These are phyloP conservation scores for Juglanconis juglandina DNA, from an alignment of 2,329 filamentous ascomycete species.

Conservation along the genomic window DNA sequence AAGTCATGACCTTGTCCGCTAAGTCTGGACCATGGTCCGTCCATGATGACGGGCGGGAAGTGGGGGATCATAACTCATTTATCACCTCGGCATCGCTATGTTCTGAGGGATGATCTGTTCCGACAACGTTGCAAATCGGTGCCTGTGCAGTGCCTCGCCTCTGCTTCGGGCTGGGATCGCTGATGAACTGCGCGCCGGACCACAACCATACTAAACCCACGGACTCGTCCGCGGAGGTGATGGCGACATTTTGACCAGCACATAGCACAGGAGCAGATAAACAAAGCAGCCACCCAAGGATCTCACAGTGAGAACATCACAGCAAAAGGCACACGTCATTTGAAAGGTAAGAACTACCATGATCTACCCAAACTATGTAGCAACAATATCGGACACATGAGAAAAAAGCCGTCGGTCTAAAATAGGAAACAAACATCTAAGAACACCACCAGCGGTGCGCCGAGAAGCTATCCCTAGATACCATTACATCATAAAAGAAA, in stretches of 20 bases:
- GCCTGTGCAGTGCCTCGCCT: background rate
- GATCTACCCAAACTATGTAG: background rate
- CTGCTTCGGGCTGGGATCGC: constrained; percentile 8
- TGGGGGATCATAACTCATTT: background rate
- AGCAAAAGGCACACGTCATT: no score
- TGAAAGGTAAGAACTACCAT: background rate
- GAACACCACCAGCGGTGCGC: constrained; percentile 2
- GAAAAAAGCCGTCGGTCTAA: constrained; percentile 1
- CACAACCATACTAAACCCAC: constrained; percentile 4
- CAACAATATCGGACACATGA: background rate
- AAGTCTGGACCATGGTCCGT: no score
- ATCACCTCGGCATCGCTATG: background rate
- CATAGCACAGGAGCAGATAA: no score
- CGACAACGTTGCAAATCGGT: background rate
- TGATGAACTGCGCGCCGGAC: constrained; percentile 1
- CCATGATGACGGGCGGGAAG: background rate
- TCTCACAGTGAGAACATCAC: no score
- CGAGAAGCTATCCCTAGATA: constrained; percentile 3
- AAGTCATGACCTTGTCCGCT: no score
- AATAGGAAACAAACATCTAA: constrained; percentile 10
- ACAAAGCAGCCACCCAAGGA: no score
- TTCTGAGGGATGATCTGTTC: background rate
- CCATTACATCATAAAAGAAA: constrained; percentile 3
- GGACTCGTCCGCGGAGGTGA: constrained; percentile 2
- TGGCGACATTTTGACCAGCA: background rate